Conservation (phyloP, 768 basidiomycete genomes). For the Termitomyces sp. region DNA sequence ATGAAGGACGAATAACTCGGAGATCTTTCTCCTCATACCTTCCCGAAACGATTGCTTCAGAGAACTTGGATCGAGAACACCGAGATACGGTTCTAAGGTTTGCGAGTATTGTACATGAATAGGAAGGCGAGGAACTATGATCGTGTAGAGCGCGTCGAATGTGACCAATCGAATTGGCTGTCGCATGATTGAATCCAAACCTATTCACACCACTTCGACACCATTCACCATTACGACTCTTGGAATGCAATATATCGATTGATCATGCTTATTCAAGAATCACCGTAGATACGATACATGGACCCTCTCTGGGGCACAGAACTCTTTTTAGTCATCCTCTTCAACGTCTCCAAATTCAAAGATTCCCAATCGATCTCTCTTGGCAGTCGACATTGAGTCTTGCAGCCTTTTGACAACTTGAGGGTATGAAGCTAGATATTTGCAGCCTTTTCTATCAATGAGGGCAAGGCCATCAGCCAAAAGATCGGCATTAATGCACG, state of each 20-base stretch:
- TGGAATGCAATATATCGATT: neutral
- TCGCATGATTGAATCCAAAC: neutral
- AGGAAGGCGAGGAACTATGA: slow-evolving; percentile 62
- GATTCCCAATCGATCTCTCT: slow-evolving; percentile 73
- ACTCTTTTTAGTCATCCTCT: slow-evolving; percentile 55
- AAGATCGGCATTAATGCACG: slow-evolving; percentile 86
- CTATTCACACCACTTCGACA: neutral
- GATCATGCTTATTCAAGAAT: neutral
- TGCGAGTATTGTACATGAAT: slow-evolving; percentile 63
- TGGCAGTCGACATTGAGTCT: slow-evolving; percentile 56
- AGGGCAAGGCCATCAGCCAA: slow-evolving; percentile 83
- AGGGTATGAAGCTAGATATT: slow-evolving; percentile 67
- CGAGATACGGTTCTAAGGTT: slow-evolving; percentile 63
- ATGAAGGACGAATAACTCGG: neutral
- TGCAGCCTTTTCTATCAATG: slow-evolving; percentile 74
- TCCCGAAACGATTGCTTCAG: slow-evolving; percentile 56
- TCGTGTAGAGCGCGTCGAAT: slow-evolving; percentile 79
- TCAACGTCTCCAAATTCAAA: slow-evolving; percentile 92
- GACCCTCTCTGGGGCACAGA: neutral
- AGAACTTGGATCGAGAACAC: slow-evolving; percentile 45
- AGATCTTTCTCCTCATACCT: slow-evolving; percentile 30
- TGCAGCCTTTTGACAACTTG: slow-evolving; percentile 61
- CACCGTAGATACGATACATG: neutral
- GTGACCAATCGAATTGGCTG: slow-evolving; percentile 54
- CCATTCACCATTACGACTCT: no score